Base-by-base conservation (phyloP, 768 basidiomycete genomes). In the Termitomyces sp. region DNA sequence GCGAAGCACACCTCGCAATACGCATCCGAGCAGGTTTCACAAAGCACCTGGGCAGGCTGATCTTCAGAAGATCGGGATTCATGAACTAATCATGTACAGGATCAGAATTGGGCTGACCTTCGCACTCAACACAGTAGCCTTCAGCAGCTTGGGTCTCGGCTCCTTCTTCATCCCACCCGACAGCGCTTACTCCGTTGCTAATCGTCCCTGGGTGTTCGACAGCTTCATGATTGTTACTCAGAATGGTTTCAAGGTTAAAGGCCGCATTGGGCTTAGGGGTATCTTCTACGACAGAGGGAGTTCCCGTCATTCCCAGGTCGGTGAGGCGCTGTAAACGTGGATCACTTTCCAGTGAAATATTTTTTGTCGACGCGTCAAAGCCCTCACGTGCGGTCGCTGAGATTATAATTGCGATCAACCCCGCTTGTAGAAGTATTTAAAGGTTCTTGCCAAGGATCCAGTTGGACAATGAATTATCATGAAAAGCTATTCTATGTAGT, bases 1-100 rank as follows among this genome's bases (percentile, higher is more conserved):
- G 87, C 81, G 68, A 88, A 94, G 76, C 92, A 94, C 24, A 94
- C 92, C 66, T 92, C 87, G 59, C 92, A 93, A 65, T 85, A 93
- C 20, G 76, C 70, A 66, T 93, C 92, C 3, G 66, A 72, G 67
- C 92, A 94, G 11, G 80, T 78, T 65, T 87, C 83, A 66, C 92
- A 94, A 52, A 75, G 70, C 22, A 93, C 65, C 66, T 90, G 82
- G 5, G 90, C 88, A 55, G 92, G 90, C 68, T 94, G 92, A 74
- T 94, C 92, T 94, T 60, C 53, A 18, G 46, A 57, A 45, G 56
- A 59, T 57, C 57, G 44, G 35, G 57, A 51, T 13, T 9, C 44
- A 32, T 36, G 18, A 47, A 35, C 54, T 55, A 43, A 51, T 40
- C 44, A 49, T 33, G 28, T 55, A 43, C 35, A n/a, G 13, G 32